Evolutionary conservation across 2,329 filamentous ascomycete genomes (phyloP), one percentile per base, ranked within the genome.

Genomic region (Claviceps quebecensis): DNA sequence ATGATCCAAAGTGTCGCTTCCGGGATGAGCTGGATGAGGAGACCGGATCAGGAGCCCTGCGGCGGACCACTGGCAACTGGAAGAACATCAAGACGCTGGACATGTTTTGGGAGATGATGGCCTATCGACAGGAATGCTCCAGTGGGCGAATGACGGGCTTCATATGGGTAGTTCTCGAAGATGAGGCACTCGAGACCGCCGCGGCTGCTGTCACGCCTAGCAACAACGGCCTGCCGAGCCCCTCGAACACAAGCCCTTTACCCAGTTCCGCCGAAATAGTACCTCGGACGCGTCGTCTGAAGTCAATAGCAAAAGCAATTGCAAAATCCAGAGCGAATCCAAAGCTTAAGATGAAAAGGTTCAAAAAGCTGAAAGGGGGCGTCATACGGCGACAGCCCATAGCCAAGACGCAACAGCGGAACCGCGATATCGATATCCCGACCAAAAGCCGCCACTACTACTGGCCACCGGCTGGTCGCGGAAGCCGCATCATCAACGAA

Each of bases 101-200:
- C n/a, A 83, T 90, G 58, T 98, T 98, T 62, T 98, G 93, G 93
- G 93, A 98, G 55, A 86, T 95, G 77, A 97, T 98, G 91, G 84
- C 90, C 0, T 97, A 87, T 63, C 77, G 93, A 52, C 93, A 97
- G 64, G 93, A 98, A 63, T 98, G 93, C 62, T 95, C 90, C 0
- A 87, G 89, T 37, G 94, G 93, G 0, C 77, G 90, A 17, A 75
- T 95, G 61, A 94, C 95, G 0, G 94, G 94, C 0, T 98, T 98
- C 58, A 75, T 97, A 26, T 98, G 94, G 91, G 71, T 96, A 26
- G 83, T 96, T 0, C 85, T 96, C 57, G 84, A 88, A 37, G 75
- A 80, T 9, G 37, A 48, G 46, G 37, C 36, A 19, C 16, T 22
- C 13, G 41, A 14, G 13, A 16, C 41, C 41, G 29, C 29, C 3